Evolutionary conservation across 257 asterid species (phyloP).

Genomic region (Ligustrum vulgare): DNA sequence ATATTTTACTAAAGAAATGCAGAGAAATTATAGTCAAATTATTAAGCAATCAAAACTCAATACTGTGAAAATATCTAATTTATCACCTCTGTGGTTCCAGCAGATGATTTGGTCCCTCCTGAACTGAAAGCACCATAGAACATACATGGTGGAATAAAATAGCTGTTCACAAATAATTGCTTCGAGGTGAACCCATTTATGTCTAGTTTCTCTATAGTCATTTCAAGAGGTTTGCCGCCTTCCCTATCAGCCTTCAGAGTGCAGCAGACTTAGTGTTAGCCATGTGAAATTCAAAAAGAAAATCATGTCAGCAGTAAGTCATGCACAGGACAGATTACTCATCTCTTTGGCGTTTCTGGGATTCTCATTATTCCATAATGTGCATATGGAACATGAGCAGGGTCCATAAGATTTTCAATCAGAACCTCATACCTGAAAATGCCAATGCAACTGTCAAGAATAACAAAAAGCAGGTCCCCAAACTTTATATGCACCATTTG

Average conservation of each 20-base stretch:
- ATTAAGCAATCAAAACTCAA: neutral
- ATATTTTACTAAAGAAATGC: neutral
- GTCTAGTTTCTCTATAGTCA: constrained; percentile 46
- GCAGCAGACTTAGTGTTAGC: constrained; percentile 46
- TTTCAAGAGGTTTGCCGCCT: constrained; percentile 78
- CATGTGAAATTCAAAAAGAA: constrained; percentile 4
- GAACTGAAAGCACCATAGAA: constrained; percentile 45
- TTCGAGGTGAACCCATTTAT: constrained; percentile 57
- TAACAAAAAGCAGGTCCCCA: constrained; percentile 3
- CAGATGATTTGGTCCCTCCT: constrained; percentile 44
- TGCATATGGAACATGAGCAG: constrained; percentile 92
- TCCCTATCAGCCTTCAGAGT: constrained; percentile 85
- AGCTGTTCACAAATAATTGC: constrained; percentile 36
- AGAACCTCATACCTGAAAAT: constrained; percentile 76
- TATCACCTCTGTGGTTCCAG: constrained; percentile 44
- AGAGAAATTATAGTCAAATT: neutral
- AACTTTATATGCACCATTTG: neutral
- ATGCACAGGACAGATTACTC: constrained; percentile 43
- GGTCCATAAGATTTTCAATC: constrained; percentile 95
- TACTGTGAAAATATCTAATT: neutral
- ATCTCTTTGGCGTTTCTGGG: constrained; percentile 65
- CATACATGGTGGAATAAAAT: constrained; percentile 67
- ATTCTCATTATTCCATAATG: constrained; percentile 75
- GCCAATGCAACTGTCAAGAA: constrained; percentile 10
- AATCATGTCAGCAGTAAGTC: constrained; percentile 9